Conservation (phyloP, 2,329 filamentous ascomycete species). For the Parasarocladium wereldwijsianum region DNA sequence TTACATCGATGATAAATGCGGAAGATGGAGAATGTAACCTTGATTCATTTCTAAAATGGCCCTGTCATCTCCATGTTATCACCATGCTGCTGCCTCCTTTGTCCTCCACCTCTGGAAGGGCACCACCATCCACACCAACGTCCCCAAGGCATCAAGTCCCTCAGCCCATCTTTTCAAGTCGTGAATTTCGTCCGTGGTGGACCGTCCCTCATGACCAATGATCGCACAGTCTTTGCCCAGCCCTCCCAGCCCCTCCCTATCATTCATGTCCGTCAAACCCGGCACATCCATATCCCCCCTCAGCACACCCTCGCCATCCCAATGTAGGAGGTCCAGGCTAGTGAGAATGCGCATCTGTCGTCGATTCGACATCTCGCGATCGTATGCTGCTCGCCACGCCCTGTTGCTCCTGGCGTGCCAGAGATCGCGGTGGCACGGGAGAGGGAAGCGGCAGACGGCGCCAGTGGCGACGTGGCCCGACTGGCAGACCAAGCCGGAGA, state of each 20-base stretch:
- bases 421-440: constrained; percentile 9
- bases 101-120: constrained; percentile 3
- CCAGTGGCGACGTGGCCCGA: constrained; percentile 2
- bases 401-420: constrained; percentile 5
- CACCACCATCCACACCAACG: constrained; percentile 3
- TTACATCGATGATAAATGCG: too few relatives aligned
- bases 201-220: too few relatives aligned
- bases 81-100: too few relatives aligned
- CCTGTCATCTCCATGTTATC: too few relatives aligned
- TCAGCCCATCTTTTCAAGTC: constrained; percentile 2
- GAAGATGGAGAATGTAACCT: too few relatives aligned
- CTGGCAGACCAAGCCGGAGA: constrained; percentile 6
- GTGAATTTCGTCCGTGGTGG: not conserved
- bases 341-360: not conserved
- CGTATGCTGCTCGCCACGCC: constrained; percentile 1
- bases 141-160: constrained; percentile 3
- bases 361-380: not conserved
- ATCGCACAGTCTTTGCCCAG: too few relatives aligned
- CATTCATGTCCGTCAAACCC: not conserved
- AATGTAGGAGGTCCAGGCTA: not conserved
- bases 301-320: not conserved
- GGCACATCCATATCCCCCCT: too few relatives aligned
- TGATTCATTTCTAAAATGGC: too few relatives aligned
- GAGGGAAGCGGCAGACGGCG: constrained; percentile 4
- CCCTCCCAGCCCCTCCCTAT: too few relatives aligned